These are phyloP conservation scores for Epichloe hybrida DNA, from an alignment of 2,329 filamentous ascomycete genomes.

Conservation along the genomic window DNA sequence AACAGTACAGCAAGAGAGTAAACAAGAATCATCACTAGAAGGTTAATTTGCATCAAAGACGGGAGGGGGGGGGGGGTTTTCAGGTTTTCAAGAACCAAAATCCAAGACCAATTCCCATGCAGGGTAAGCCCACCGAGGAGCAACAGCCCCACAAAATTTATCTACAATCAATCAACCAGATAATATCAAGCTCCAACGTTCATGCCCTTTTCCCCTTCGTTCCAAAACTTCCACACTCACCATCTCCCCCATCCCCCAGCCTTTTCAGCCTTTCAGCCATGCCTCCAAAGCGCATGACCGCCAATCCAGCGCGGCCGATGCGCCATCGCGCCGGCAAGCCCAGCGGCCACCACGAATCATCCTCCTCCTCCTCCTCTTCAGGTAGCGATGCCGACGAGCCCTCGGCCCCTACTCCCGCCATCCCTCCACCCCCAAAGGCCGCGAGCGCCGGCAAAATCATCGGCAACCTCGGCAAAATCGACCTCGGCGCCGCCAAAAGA, in stretches of 20 bases:
- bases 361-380: constrained; percentile 41
- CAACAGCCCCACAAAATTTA: not conserved
- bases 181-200: not conserved
- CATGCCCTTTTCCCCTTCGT: not conserved
- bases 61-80: too few relatives aligned
- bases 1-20: too few relatives aligned
- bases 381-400: constrained; percentile 26
- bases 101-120: not conserved
- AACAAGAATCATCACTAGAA: too few relatives aligned
- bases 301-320: constrained; percentile 67
- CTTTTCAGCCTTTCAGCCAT: not conserved
- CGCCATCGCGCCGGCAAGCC: constrained; percentile 81
- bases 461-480: constrained; percentile 30
- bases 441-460: constrained; percentile 43
- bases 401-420: constrained; percentile 18
- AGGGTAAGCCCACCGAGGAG: not conserved
- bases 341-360: constrained; percentile 38
- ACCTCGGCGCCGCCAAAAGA: constrained; percentile 25
- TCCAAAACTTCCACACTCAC: not conserved
- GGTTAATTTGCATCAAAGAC: too few relatives aligned
- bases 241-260: not conserved
- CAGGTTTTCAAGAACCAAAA: too few relatives aligned
- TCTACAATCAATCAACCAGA: not conserved
- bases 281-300: constrained; percentile 82
- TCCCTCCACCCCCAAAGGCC: constrained; percentile 43